These are phyloP conservation scores for Stylosanthes scabra DNA, from an alignment of 331 rosid genomes.

Conservation along the genomic window DNA sequence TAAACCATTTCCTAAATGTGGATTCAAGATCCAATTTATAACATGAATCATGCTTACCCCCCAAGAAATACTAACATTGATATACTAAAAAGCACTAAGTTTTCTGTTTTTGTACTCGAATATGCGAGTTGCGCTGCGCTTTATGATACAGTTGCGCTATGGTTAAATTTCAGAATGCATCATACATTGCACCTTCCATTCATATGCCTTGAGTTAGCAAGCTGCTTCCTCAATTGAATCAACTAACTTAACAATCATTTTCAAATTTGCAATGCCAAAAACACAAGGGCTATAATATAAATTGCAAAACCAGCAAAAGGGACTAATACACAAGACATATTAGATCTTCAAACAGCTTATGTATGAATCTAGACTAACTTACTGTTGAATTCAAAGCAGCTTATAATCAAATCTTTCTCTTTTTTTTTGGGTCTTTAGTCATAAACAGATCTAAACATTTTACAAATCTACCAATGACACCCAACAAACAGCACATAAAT, in stretches of 20 bases:
- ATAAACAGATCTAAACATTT: not conserved
- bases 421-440: no score
- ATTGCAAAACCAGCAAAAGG: constrained; percentile 12
- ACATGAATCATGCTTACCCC: constrained; percentile 12
- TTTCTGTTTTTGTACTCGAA: not conserved
- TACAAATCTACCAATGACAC: not conserved
- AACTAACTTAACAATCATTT: not conserved
- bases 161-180: not conserved
- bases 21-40: not conserved
- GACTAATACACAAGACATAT: not conserved
- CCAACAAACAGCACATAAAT: not conserved
- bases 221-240: constrained; percentile 4
- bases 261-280: not conserved
- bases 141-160: not conserved
- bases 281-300: not conserved
- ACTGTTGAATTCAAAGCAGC: not conserved
- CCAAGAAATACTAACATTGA: not conserved
- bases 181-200: not conserved
- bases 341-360: not conserved
- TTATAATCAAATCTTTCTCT: not conserved
- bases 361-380: not conserved
- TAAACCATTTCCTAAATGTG: constrained; percentile 12
- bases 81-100: not conserved
- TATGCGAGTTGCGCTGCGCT: not conserved
- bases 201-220: not conserved